These are phyloP conservation scores for Daldinia grandis DNA, from an alignment of 495 filamentous ascomycete species.

Conservation along the genomic window DNA sequence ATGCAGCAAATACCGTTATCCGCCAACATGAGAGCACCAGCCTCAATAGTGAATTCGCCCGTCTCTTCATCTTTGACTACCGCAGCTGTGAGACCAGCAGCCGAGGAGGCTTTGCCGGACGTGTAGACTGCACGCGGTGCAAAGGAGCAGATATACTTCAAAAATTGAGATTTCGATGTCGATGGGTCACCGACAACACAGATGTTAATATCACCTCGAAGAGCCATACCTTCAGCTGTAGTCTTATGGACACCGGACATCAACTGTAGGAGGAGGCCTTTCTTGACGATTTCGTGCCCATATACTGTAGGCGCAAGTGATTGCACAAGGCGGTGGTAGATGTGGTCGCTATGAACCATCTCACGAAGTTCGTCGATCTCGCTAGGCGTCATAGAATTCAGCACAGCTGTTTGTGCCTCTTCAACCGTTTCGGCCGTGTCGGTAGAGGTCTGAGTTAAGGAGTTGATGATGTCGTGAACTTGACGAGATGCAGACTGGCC, in stretches of 20 bases:
- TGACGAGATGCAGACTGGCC: conserved; percentile 57
- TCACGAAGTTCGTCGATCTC: conserved; percentile 91
- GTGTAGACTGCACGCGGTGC: conserved; percentile 97
- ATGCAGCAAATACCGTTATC: conserved; percentile 98
- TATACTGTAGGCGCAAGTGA: conserved; percentile 98
- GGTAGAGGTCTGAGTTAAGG: conserved; percentile 72
- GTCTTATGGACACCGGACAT: conserved; percentile 93
- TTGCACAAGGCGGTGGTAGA: conserved; percentile 91
- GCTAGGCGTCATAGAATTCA: conserved; percentile 78
- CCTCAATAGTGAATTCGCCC: conserved; percentile 98
- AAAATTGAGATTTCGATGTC: conserved; percentile 98
- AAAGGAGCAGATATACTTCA: conserved; percentile 97
- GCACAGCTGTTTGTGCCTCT: conserved; percentile 85
- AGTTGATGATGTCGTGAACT: conserved; percentile 75
- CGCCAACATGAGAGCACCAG: conserved; percentile 96
- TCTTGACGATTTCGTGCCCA: conserved; percentile 97
- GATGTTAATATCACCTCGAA: conserved; percentile 97
- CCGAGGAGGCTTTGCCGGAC: conserved; percentile 96
- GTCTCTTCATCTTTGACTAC: conserved; percentile 99
- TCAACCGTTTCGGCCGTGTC: conserved; percentile 76
- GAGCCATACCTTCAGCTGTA: conserved; percentile 88
- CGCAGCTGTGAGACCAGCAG: conserved; percentile 95
- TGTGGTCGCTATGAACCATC: conserved; percentile 95
- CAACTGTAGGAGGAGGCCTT: conserved; percentile 90
- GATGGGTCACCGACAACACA: conserved; percentile 98